Base-by-base conservation (phyloP, 2,329 filamentous ascomycete species). In the Aspergillus ochraceoroseus region DNA sequence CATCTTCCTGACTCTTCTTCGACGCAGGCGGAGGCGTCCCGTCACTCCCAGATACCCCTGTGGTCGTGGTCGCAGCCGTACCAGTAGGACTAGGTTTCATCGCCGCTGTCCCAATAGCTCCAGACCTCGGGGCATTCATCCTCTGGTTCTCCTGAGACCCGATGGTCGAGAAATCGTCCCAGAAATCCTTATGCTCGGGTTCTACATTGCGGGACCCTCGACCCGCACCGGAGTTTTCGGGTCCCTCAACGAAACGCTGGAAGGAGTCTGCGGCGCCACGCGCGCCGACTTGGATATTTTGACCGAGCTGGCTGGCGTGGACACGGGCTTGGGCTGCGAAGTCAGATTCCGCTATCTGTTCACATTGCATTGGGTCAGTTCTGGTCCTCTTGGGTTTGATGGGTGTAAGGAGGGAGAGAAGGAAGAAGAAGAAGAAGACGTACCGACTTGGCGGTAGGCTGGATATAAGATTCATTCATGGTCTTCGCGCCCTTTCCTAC, bases 401-500 rank as follows among this genome's bases (percentile, higher is more conserved):
- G 13, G 25, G 46, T 14, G 22, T 28, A 43, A 34, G n/a, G 5
- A 5, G 23, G 7, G 9, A 5, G 27, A 13, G 12, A 14, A 35
- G 18, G n/a, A 3, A 13, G 15, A 13, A 41, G 15, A 7, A 20
- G 27, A 19, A 32, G 25, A 22, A 15, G 37, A 55, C 74, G 46
- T 73, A 88, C 85, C 78, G 88, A 85, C 59, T 87, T 85, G 47
- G 92, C 87, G 18, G 88, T 92, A 7, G 92, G 92, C 67, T 94
- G 88, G 38, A 98, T 87, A 68, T 87, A 95, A 22, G 83, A 80
- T 52, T 92, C 84, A 62, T 95, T 94, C 15, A 95, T 83, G 11
- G 80, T 86, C 72, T 94, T 94, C 25, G 89, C 92, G 50, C 86
- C 85, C 73, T 92, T 95, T 17, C 81, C 82, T 28, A 96, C 87